Base-by-base conservation (phyloP, 2,329 filamentous ascomycete species). In the Aspergillus tubingensis region DNA sequence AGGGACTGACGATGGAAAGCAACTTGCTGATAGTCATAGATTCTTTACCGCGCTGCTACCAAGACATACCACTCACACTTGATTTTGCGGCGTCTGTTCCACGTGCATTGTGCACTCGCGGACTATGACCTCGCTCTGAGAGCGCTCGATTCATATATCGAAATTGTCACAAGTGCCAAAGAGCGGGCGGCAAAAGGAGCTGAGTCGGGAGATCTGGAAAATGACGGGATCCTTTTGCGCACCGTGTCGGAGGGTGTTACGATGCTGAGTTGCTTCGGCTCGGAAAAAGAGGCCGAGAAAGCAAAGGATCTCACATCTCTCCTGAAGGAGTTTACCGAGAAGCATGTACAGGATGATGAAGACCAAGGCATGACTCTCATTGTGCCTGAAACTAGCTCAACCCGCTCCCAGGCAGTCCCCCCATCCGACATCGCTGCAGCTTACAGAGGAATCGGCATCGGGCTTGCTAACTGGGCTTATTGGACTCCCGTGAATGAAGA, bases 21-120 rank as follows among this genome's bases (percentile, higher is more conserved):
- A 15, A 25, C 17, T 13, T 19, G 53, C 65, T 72, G 51, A 72
- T 54, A 54, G 55, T 47, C 15, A 39, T 58, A 95, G 75, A 91
- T 92, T 27, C 82, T 99, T 6, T 99, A 98, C 76, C 89, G 90
- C 41, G 91, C 93, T 21, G 91, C 94, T 7, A 92, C 90, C 8
- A 96, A 95, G 76, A 96, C 93, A 0, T 99, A 95, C 71, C 95
- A 99, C 76, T 99, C 95, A 1, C 96, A 94, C 1, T 82, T 92
- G 8, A 91, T 98, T 63, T 80, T 99, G 30, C 85, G 94, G 60
- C 86, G 93, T 69, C 82, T 99, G 0, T 98, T 98, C 72, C 89
- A 87, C 10, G 89, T 96, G 2, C 95, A 99, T 74, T 82, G 94
- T 17, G 86, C 92, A 2, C 82, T 97, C 17, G 92, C 92, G 8